Base-by-base conservation (phyloP, 495 filamentous ascomycete genomes). In the Xylaria flabelliformis region DNA sequence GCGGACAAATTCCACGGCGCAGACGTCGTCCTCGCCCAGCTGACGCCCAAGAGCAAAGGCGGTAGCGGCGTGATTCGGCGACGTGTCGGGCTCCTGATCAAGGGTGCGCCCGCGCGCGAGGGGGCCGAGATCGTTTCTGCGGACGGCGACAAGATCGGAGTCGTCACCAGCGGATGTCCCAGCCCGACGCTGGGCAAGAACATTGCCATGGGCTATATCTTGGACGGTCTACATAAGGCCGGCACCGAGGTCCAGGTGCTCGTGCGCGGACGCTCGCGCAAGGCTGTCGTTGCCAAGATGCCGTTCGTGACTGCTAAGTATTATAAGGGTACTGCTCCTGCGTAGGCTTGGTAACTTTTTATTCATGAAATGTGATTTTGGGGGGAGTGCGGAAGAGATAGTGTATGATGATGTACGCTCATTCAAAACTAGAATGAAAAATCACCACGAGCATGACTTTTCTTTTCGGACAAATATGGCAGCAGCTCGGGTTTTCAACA, bases 131-230 rank as follows among this genome's bases (percentile, higher is more conserved):
- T 99, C 69, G 81, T 94, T 17, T 17, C 46, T 6, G 46, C 13
- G 3, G 73, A 66, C 71, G 72, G 64, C 4, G 84, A 90, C 69
- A 83, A 84, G 15, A 85, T 92, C 59, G 88, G 87, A 24, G 78
- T 69, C n/a, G 87, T 99, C 68, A 99, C 96, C 9, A 95, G 92
- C 65, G 96, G 96, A 9, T 91, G 94, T 73, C 96, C 96, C 0
- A 94, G 92, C 75, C 96, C 95, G 7, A 93, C 91, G 1, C 84
- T 97, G 21, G 90, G 89, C 32, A 91, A 89, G 79, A 98, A 98
- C 78, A 94, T 99, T 67, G 95, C 97, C 53, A 99, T 99, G 96
- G 96, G 91, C 0, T 99, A 98, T 79, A 84, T 99, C 73, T 90
- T 90, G 82, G 87, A 90, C 73, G 94, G 94, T 0, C 79, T 91